A percentile compares a stretch with the other conserved stretches of the same genome.
Evolutionary conservation across 2,329 filamentous ascomycete genomes (phyloP).

Genomic region (Epichloe festucae): DNA sequence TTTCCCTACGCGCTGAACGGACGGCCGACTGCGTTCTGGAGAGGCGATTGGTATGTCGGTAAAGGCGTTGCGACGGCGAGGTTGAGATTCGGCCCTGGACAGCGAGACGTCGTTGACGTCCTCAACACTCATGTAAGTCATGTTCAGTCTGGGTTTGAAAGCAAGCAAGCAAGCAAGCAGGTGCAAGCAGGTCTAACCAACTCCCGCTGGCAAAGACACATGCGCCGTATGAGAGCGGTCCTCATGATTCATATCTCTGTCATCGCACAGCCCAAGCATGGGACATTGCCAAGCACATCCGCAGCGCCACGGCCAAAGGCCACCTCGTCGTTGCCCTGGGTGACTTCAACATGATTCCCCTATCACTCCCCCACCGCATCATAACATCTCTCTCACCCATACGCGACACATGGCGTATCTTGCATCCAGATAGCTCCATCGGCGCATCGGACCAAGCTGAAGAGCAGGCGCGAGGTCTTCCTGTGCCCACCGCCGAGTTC

Average conservation of each 20-base stretch:
- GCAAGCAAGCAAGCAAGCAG: too few relatives aligned
- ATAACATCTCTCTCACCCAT: slow-evolving; percentile 69
- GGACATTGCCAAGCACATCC: slow-evolving; percentile 84
- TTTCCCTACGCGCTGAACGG: slow-evolving; percentile 81
- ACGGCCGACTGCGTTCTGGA: slow-evolving; percentile 81
- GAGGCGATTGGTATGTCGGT: slow-evolving; percentile 92
- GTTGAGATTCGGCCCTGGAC: slow-evolving; percentile 54
- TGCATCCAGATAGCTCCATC: slow-evolving; percentile 74
- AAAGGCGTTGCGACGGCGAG: slow-evolving; percentile 82
- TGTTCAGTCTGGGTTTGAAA: neutral
- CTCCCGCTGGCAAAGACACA: slow-evolving; percentile 38
- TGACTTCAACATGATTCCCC: slow-evolving; percentile 94
- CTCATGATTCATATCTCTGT: slow-evolving; percentile 73
- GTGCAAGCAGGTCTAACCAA: neutral
- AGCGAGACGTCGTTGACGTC: slow-evolving; percentile 64
- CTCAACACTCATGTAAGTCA: slow-evolving; percentile 73
- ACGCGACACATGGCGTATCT: slow-evolving; percentile 68
- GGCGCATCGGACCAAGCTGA: slow-evolving; percentile 55
- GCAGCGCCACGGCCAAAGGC: slow-evolving; percentile 64
- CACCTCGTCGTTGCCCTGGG: slow-evolving; percentile 77
- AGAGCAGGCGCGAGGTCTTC: slow-evolving; percentile 52
- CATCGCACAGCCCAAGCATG: slow-evolving; percentile 89
- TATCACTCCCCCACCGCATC: slow-evolving; percentile 67
- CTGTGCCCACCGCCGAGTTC: slow-evolving; percentile 61
- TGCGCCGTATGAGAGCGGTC: slow-evolving; percentile 71